Evolutionary conservation across 2,329 filamentous ascomycete genomes (phyloP).

Genomic region (Aspergillus vadensis): DNA sequence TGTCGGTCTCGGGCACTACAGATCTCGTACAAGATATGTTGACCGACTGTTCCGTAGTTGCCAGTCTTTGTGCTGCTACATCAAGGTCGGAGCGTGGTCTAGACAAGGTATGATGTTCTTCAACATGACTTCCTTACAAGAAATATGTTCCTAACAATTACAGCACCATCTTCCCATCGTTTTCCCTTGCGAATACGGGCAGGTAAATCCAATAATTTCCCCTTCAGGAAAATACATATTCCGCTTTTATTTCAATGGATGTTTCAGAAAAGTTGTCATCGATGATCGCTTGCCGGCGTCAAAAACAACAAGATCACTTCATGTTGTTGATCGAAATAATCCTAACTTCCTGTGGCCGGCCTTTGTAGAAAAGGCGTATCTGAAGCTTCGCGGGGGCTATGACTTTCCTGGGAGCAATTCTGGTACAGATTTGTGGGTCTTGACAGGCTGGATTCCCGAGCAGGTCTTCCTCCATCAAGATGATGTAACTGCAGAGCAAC

Average conservation of each 20-base stretch:
- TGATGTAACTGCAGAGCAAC: constrained; percentile 71
- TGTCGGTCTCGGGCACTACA: constrained; percentile 61
- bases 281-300: constrained; percentile 84
- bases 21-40: constrained; percentile 95
- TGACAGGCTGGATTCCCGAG: constrained; percentile 96
- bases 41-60: constrained; percentile 95
- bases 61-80: constrained; percentile 82
- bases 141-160: constrained; percentile 9
- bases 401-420: constrained; percentile 98
- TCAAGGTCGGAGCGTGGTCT: constrained; percentile 69
- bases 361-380: constrained; percentile 90
- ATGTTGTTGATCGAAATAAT: constrained; percentile 84
- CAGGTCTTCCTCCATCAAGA: constrained; percentile 89
- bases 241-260: constrained; percentile 94
- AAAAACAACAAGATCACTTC: constrained; percentile 71
- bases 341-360: constrained; percentile 86
- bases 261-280: constrained; percentile 80
- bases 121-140: not conserved
- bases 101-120: constrained; percentile 57
- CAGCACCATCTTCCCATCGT: constrained; percentile 72
- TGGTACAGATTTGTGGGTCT: constrained; percentile 86
- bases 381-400: constrained; percentile 93
- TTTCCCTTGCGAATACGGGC: constrained; percentile 69
- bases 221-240: constrained; percentile 86
- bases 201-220: constrained; percentile 64